A percentile compares a stretch with the other conserved stretches of the same genome.
These are phyloP conservation scores for Blastobotrys capitulatus DNA, from an alignment of 1,139 yeast species.

Conservation along the genomic window DNA sequence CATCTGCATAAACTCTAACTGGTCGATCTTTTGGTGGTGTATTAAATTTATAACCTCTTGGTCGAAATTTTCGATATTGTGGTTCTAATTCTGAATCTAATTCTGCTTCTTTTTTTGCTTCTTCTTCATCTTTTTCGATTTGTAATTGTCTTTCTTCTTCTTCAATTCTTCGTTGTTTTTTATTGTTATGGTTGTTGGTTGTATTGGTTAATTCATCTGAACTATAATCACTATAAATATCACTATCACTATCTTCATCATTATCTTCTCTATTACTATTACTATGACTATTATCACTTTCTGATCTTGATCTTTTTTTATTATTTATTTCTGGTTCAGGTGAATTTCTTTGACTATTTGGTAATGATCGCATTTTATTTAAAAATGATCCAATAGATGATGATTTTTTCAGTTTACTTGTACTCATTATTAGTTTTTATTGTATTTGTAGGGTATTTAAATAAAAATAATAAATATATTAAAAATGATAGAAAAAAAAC, in stretches of 20 bases:
- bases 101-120: constrained; percentile 39
- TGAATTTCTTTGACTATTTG: background rate
- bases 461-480: too few species aligned
- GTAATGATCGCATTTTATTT: constrained; percentile 1
- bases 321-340: background rate
- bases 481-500: too few species aligned
- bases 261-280: background rate
- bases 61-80: constrained; percentile 34
- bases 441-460: too few species aligned
- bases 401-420: background rate
- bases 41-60: constrained; percentile 48
- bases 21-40: constrained; percentile 84
- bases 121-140: constrained; percentile 14
- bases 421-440: too few species aligned
- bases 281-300: background rate
- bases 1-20: constrained; percentile 91
- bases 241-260: background rate
- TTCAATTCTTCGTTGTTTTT: constrained; percentile 10
- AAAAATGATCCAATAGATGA: background rate
- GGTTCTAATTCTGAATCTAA: constrained; percentile 53
- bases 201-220: background rate
- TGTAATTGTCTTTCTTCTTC: constrained; percentile 16
- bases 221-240: background rate
- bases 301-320: constrained; percentile 1
- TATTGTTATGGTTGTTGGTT: background rate